Percentiles rank a stretch among this genome's conserved stretches.
Evolutionary conservation across 257 asterid species (phyloP).

Genomic region (Sherardia arvensis): DNA sequence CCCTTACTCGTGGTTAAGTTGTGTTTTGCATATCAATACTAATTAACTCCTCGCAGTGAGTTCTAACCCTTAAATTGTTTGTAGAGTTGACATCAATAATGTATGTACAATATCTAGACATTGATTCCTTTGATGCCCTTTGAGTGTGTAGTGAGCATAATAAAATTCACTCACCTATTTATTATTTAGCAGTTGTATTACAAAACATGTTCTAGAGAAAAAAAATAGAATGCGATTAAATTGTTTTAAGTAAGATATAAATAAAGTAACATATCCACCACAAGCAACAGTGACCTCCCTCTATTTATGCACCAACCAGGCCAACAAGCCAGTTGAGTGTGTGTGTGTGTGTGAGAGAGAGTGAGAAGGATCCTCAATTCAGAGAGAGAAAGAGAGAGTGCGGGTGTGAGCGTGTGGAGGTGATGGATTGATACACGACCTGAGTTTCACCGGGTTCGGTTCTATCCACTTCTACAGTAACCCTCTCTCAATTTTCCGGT

Average conservation of each 20-base stretch:
- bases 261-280: not conserved
- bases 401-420: constrained; percentile 12
- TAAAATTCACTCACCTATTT: too few relatives aligned
- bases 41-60: too few relatives aligned
- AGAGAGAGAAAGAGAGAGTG: constrained; percentile 10
- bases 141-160: too few relatives aligned
- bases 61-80: too few relatives aligned
- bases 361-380: not conserved
- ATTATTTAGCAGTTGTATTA: too few relatives aligned
- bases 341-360: constrained; percentile 14
- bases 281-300: constrained; percentile 5
- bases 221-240: too few relatives aligned
- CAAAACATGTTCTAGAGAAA: too few relatives aligned
- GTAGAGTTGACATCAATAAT: too few relatives aligned
- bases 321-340: not conserved
- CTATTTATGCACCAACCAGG: not conserved
- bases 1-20: too few relatives aligned
- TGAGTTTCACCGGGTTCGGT: not conserved
- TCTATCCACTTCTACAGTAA: not conserved
- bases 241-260: not conserved
- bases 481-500: not conserved
- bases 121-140: too few relatives aligned
- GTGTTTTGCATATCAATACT: too few relatives aligned
- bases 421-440: constrained; percentile 2
- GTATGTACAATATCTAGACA: too few relatives aligned